These are phyloP conservation scores for Colletotrichum horii DNA, from an alignment of 2,329 filamentous ascomycete genomes.

Conservation along the genomic window DNA sequence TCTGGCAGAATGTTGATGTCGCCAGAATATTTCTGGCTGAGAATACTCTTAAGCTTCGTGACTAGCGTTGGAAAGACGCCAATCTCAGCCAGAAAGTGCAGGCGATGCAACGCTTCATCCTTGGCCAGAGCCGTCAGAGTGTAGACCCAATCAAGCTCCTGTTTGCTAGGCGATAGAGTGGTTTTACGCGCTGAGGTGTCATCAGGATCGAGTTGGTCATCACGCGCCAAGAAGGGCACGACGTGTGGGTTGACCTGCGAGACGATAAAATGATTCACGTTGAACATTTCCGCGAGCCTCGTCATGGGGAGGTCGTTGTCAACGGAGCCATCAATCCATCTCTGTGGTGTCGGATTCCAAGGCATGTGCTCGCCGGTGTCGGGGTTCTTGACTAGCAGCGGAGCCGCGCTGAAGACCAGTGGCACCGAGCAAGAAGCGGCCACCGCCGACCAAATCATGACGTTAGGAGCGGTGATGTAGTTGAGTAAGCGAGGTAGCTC, in stretches of 20 bases:
- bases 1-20: constrained; percentile 94
- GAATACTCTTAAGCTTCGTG: constrained; percentile 78
- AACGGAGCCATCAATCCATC: constrained; percentile 93
- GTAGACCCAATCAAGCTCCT: constrained; percentile 64
- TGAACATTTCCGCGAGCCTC: constrained; percentile 91
- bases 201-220: constrained; percentile 62
- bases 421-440: constrained; percentile 96
- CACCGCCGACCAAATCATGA: constrained; percentile 95
- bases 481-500: constrained; percentile 88
- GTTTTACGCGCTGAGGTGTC: constrained; percentile 25
- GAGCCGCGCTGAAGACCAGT: constrained; percentile 79
- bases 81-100: constrained; percentile 81
- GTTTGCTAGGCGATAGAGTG: constrained; percentile 30
- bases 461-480: constrained; percentile 91
- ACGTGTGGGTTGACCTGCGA: constrained; percentile 97
- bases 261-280: constrained; percentile 97
- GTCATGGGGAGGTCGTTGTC: constrained; percentile 95
- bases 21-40: constrained; percentile 91
- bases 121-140: constrained; percentile 76
- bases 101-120: constrained; percentile 79
- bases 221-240: constrained; percentile 80
- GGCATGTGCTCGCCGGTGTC: constrained; percentile 76
- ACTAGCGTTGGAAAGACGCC: constrained; percentile 80
- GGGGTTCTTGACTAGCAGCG: constrained; percentile 84
- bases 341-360: constrained; percentile 86